Percentiles rank a stretch among this genome's conserved stretches.
These are phyloP conservation scores for Gamarada debralockiae DNA, from an alignment of 495 filamentous ascomycete species.

Conservation along the genomic window DNA sequence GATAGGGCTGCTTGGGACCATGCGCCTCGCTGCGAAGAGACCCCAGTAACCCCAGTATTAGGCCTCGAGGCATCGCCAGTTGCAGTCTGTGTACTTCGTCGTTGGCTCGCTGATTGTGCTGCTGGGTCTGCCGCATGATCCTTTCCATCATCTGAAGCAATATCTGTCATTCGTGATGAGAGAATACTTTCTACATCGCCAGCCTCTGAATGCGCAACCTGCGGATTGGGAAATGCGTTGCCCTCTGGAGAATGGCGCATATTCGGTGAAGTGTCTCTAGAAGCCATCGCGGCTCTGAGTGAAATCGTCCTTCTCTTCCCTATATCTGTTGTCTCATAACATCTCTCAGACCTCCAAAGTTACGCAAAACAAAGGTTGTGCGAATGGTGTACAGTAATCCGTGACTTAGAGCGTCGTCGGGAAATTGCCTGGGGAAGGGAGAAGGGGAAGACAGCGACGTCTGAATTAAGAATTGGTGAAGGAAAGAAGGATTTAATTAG, in stretches of 20 bases:
- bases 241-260: slow-evolving; percentile 33
- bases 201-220: slow-evolving; percentile 22
- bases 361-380: neutral
- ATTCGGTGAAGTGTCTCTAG: slow-evolving; percentile 21
- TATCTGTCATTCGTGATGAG: slow-evolving; percentile 82
- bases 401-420: too few species aligned
- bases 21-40: slow-evolving; percentile 45
- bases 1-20: slow-evolving; percentile 45
- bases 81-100: slow-evolving; percentile 21
- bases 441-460: too few species aligned
- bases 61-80: slow-evolving; percentile 32
- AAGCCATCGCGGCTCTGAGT: slow-evolving; percentile 15
- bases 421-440: too few species aligned
- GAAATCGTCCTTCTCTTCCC: slow-evolving; percentile 27
- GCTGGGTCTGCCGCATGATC: slow-evolving; percentile 32
- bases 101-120: slow-evolving; percentile 22
- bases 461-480: too few species aligned
- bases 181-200: slow-evolving; percentile 60
- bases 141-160: slow-evolving; percentile 48
- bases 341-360: slow-evolving; percentile 9
- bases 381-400: too few species aligned
- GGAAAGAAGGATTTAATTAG: too few species aligned
- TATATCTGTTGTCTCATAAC: slow-evolving; percentile 5
- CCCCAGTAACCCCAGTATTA: slow-evolving; percentile 36
- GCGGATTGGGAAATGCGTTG: slow-evolving; percentile 38